Evolutionary conservation across 2,329 filamentous ascomycete genomes (phyloP), one percentile per base, ranked within the genome.

Genomic region (Aspergillus ruber): DNA sequence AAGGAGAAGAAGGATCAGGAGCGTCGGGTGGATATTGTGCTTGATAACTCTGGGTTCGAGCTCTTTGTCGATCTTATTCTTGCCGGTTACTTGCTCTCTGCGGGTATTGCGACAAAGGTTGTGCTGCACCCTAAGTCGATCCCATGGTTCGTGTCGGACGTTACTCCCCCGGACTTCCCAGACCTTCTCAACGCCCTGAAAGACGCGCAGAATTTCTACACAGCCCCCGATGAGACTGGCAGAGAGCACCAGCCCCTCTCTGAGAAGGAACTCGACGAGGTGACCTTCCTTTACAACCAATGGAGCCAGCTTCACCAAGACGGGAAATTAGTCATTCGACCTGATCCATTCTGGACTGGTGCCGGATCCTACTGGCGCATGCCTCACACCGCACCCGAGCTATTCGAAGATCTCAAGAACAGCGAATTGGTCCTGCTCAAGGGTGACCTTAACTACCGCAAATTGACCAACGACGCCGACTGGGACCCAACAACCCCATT

Each of bases 121-220:
- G 83, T 97, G 17, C 79, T 98, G 8, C 90, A 95, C 62, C 90
- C 93, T 44, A 98, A 98, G 73, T 85, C 83, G 18, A 90, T 98
- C 49, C 93, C 93, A 1, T 98, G 93, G 93, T 98, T 97, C 64
- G 93, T 98, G 42, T 96, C 90, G 1, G 93, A 98, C 61, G 93
- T 97, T 3, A 71, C 95, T 9, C 90, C 91, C 0, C 78, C 75
- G 36, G 93, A 98, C 70, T 96, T 97, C 59, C 78, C 76, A 1
- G 83, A 85, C n/a, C 79, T 97, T 2, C 80, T 98, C 44, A 83
- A 80, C 53, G 88, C 86, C 4, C 78, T 98, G n/a, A 81, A 84
- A 6, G 79, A 83, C 56, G 88, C 93, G 1, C 82, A 85, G 57
- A 60, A 70, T 9, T 95, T 97, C 69, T 97, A 93, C 71, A 82